Conservation (phyloP, 805 yeast genomes). For the Wickerhamomyces xylosicus region DNA sequence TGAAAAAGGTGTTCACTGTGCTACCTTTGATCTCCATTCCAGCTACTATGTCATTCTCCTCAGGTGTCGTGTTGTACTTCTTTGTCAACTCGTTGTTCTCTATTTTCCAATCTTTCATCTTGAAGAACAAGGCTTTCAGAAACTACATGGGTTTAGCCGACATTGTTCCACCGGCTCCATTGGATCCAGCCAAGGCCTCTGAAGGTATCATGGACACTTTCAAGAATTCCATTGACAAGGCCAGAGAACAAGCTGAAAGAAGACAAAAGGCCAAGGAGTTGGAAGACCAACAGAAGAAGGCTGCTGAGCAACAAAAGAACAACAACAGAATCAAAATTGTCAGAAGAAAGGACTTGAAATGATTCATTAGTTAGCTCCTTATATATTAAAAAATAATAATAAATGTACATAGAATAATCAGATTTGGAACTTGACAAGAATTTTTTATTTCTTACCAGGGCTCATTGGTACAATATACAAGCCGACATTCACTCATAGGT, state of each 20-base stretch:
- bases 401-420: not conserved
- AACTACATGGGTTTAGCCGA: conserved; percentile 46
- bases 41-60: conserved; percentile 79
- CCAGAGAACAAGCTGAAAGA: conserved; percentile 28
- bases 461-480: no score
- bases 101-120: conserved; percentile 55
- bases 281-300: conserved; percentile 22
- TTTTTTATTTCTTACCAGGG: no score
- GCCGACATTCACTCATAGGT: no score
- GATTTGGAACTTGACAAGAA: no score
- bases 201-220: conserved; percentile 28
- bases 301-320: conserved; percentile 21
- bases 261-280: conserved; percentile 25
- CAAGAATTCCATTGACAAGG: conserved; percentile 28
- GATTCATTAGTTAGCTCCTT: conserved; percentile 34
- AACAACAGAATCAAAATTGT: conserved; percentile 18
- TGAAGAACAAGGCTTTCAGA: conserved; percentile 54
- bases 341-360: conserved; percentile 10
- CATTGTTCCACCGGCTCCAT: conserved; percentile 41
- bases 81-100: conserved; percentile 73
- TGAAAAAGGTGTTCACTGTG: conserved; percentile 59
- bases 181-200: conserved; percentile 21
- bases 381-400: no score
- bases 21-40: conserved; percentile 78
- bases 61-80: conserved; percentile 80